Percentiles rank a stretch among this genome's conserved stretches.
phyloP scores from a whole-genome alignment of 257 asterid genomes.

The Verbena officinalis region DNA sequence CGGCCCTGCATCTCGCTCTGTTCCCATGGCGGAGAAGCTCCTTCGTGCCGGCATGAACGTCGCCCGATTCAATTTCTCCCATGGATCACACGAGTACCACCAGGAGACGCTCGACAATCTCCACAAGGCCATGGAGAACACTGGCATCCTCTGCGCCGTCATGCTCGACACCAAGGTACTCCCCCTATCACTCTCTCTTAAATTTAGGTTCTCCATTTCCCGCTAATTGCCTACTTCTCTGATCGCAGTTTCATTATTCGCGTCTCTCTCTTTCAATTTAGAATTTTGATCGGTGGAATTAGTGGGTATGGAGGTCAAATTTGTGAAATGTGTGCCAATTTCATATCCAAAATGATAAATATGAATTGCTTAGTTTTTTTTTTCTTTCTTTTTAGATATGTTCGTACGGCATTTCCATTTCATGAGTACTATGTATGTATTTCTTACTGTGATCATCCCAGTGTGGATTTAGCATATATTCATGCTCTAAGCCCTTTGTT shows the following conservation, averaged over 20 bases:
- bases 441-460: background rate
- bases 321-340: background rate
- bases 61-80: constrained; percentile 77
- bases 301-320: too few species aligned
- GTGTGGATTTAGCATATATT: background rate
- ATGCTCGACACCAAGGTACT: constrained; percentile 77
- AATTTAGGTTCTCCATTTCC: background rate
- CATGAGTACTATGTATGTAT: too few species aligned
- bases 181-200: too few species aligned
- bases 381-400: too few species aligned
- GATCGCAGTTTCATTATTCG: too few species aligned
- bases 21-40: constrained; percentile 71
- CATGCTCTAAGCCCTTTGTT: too few species aligned
- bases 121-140: constrained; percentile 65
- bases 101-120: constrained; percentile 81
- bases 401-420: background rate
- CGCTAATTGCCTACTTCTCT: background rate
- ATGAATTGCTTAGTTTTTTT: background rate
- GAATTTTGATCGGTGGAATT: background rate
- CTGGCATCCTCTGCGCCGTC: constrained; percentile 76
- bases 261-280: background rate
- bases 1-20: constrained; percentile 78
- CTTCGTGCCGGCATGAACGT: constrained; percentile 77
- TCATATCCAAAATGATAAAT: background rate
- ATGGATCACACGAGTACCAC: constrained; percentile 73